Evolutionary conservation across 805 yeast genomes (phyloP), one percentile per base, ranked within the genome.

Genomic region (Yarrowia bubula): DNA sequence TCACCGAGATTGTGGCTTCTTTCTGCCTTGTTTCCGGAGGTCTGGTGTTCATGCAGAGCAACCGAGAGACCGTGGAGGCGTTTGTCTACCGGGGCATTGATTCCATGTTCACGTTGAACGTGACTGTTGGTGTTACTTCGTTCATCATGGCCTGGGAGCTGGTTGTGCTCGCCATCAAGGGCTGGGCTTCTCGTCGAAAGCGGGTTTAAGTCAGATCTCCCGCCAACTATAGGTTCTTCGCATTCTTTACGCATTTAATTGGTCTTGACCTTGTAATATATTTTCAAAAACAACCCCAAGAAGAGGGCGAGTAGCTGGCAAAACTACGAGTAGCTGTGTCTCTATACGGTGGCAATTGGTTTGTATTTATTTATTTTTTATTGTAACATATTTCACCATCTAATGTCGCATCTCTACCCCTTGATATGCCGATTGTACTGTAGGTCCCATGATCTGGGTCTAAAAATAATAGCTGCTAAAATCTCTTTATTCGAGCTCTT

Each of bases 11-110:
- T 50, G 74, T 95, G 39, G 85, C 88, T 0, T 80, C 92, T 14
- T 92, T 93, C 77, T 84, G 92, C 67, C 80, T 95, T 67, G 74
- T 95, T 11, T 83, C 90, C 68, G 99, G 99, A 53, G 99, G 99
- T 9, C 76, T 89, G 68, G 86, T 95, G 32, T 95, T 95, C 75
- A 91, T 92, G 92, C 90, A 91, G 75, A 86, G 95, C 65, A 89
- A 96, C 48, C 93, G 90, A 72, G 96, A 95, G 70, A 84, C 90
- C 6, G 85, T 95, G 37, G 85, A 84, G 70, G 92, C 90, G 18
- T 80, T 92, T 77, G 90, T 90, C 70, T 90, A 86, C 75, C 82
- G 92, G 70, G 96, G 96, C 3, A 80, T 86, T 67, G 90, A 95
- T 33, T 80, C 87, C 61, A 92, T 95, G 98, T 93, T 95, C 76